Evolutionary conservation across 106 monocot species (phyloP).

Genomic region (Posidonia australis): DNA sequence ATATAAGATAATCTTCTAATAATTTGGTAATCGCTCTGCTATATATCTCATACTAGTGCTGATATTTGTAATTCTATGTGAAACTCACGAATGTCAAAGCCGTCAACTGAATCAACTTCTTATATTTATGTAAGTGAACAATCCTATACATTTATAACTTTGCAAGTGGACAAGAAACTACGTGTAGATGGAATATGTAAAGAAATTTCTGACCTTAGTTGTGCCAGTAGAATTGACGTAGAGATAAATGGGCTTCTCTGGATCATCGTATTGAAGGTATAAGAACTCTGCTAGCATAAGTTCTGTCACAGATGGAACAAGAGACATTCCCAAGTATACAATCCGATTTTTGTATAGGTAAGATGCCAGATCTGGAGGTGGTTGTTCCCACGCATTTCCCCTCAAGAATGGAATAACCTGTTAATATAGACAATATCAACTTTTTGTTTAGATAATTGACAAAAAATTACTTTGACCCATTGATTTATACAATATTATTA

Average conservation of each 20-base stretch:
- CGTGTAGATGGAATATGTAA: neutral
- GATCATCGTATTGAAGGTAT: slow-evolving; percentile 83
- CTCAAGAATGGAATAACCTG: slow-evolving; percentile 87
- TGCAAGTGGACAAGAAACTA: neutral
- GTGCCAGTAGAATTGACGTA: slow-evolving; percentile 95
- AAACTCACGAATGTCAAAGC: too few relatives aligned
- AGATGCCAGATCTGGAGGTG: slow-evolving; percentile 88
- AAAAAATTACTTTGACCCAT: neutral
- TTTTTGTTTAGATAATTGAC: neutral
- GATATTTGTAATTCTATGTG: too few relatives aligned
- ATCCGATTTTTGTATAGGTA: slow-evolving; percentile 87
- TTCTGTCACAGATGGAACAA: slow-evolving; percentile 83
- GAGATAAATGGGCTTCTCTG: slow-evolving; percentile 73
- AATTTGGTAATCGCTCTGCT: too few relatives aligned
- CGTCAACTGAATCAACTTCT: too few relatives aligned
- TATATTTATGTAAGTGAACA: too few relatives aligned
- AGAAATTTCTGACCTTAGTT: slow-evolving; percentile 42
- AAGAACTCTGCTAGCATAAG: slow-evolving; percentile 85
- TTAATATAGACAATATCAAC: neutral
- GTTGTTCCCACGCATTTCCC: slow-evolving; percentile 90
- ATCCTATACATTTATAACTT: neutral
- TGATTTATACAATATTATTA: neutral
- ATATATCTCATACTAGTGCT: too few relatives aligned
- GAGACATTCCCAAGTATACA: slow-evolving; percentile 87
- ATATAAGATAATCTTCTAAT: too few relatives aligned